Evolutionary conservation across 345 rosid species (phyloP).

Genomic region (Eutrema heterophyllum): DNA sequence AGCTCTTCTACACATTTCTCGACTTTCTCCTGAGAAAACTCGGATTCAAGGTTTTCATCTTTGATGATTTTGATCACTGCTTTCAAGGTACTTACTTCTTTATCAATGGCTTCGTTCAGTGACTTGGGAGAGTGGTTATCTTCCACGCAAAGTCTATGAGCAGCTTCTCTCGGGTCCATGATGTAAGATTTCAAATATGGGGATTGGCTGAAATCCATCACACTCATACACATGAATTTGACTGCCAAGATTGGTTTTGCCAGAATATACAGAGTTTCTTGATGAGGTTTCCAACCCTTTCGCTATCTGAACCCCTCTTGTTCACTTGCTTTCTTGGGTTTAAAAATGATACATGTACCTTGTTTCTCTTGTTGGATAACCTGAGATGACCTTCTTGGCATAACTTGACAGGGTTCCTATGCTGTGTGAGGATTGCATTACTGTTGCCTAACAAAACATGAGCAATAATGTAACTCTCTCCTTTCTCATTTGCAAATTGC

Average conservation of each 20-base stretch:
- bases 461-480: constrained; percentile 55
- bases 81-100: constrained; percentile 54
- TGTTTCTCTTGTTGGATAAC: constrained; percentile 44
- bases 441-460: constrained; percentile 56
- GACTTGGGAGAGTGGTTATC: constrained; percentile 43
- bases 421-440: constrained; percentile 46
- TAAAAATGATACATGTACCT: constrained; percentile 13
- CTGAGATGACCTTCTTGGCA: constrained; percentile 65
- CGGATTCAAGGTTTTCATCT: constrained; percentile 51
- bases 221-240: constrained; percentile 57
- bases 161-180: constrained; percentile 32
- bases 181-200: constrained; percentile 45
- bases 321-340: constrained; percentile 36
- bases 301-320: constrained; percentile 46
- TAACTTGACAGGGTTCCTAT: constrained; percentile 55
- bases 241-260: constrained; percentile 49
- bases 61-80: constrained; percentile 52
- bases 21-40: constrained; percentile 37
- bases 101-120: constrained; percentile 50
- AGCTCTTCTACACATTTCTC: constrained; percentile 55
- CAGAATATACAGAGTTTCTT: constrained; percentile 46
- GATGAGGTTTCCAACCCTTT: constrained; percentile 41
- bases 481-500: constrained; percentile 68
- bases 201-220: constrained; percentile 50
- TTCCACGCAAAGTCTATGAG: constrained; percentile 33